Percentiles rank a stretch among this genome's conserved stretches.
These are phyloP conservation scores for Kluyveromyces sp. DNA, from an alignment of 1,139 yeast species.

Conservation along the genomic window DNA sequence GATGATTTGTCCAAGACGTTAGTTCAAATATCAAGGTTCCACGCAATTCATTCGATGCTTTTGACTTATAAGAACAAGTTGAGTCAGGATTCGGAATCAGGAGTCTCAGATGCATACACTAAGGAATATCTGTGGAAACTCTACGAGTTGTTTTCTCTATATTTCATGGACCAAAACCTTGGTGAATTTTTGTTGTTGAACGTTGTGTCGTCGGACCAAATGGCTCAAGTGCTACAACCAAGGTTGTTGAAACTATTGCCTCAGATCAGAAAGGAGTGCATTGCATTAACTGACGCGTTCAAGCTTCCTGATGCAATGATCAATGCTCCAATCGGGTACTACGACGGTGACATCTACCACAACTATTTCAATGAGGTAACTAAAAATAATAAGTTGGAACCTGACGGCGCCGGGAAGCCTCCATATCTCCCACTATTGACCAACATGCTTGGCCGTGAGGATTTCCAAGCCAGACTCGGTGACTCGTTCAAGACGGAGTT, in stretches of 20 bases:
- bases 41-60: slow-evolving; percentile 48
- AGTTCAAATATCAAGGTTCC: slow-evolving; percentile 53
- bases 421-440: slow-evolving; percentile 50
- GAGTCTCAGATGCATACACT: slow-evolving; percentile 28
- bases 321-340: slow-evolving; percentile 79
- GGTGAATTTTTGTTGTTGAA: slow-evolving; percentile 68
- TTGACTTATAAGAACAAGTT: slow-evolving; percentile 29
- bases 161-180: slow-evolving; percentile 68
- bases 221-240: slow-evolving; percentile 41
- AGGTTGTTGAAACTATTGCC: slow-evolving; percentile 41
- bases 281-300: slow-evolving; percentile 86
- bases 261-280: slow-evolving; percentile 59
- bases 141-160: slow-evolving; percentile 57
- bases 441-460: slow-evolving; percentile 46
- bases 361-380: slow-evolving; percentile 53
- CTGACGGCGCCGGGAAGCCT: slow-evolving; percentile 48
- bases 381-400: slow-evolving; percentile 37
- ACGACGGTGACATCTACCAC: slow-evolving; percentile 81
- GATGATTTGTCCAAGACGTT: slow-evolving; percentile 56
- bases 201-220: slow-evolving; percentile 44
- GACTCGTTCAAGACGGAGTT: slow-evolving; percentile 41
- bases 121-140: slow-evolving; percentile 41
- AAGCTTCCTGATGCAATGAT: slow-evolving; percentile 77
- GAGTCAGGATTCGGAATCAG: slow-evolving; percentile 19
- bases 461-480: slow-evolving; percentile 43